phyloP scores from a whole-genome alignment of 495 filamentous ascomycete genomes.

The Trichoderma parareesei region DNA sequence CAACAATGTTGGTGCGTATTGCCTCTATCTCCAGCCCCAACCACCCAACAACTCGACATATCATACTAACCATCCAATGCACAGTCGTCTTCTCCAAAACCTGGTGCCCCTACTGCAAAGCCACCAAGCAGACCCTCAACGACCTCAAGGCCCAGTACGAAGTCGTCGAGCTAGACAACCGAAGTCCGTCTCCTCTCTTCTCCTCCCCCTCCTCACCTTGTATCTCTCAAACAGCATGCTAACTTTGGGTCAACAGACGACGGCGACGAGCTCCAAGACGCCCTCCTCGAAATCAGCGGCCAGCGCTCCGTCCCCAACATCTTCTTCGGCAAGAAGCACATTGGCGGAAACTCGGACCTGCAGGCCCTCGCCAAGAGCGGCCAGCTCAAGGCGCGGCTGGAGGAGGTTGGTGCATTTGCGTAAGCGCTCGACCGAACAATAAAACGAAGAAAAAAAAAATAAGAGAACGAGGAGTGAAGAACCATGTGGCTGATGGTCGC shows the following conservation, averaged over 20 bases:
- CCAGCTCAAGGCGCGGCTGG: conserved; percentile 34
- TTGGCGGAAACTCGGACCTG: conserved; percentile 94
- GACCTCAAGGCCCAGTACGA: conserved; percentile 64
- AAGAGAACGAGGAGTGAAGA: not conserved
- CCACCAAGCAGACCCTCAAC: conserved; percentile 66
- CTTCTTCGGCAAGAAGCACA: conserved; percentile 83
- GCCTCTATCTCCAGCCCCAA: not conserved
- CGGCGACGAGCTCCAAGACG: conserved; percentile 73
- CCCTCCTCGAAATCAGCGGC: conserved; percentile 67
- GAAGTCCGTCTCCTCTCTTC: conserved; percentile 44
- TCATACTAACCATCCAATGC: not conserved
- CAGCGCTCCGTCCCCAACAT: conserved; percentile 93
- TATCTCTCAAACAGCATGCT: not conserved
- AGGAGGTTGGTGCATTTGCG: conserved; percentile 26
- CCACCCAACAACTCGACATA: not conserved
- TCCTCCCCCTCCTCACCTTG: not conserved
- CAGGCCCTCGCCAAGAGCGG: conserved; percentile 45
- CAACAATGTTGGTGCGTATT: conserved; percentile 71
- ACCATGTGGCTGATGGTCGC: not conserved
- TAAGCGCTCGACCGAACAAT: not conserved
- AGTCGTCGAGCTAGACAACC: conserved; percentile 75
- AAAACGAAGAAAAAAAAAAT: not conserved
- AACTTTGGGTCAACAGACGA: conserved; percentile 44
- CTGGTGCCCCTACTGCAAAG: conserved; percentile 90
- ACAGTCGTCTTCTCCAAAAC: conserved; percentile 94